phyloP scores from a whole-genome alignment of 2,329 filamentous ascomycete genomes.

The Diplodia seriata region DNA sequence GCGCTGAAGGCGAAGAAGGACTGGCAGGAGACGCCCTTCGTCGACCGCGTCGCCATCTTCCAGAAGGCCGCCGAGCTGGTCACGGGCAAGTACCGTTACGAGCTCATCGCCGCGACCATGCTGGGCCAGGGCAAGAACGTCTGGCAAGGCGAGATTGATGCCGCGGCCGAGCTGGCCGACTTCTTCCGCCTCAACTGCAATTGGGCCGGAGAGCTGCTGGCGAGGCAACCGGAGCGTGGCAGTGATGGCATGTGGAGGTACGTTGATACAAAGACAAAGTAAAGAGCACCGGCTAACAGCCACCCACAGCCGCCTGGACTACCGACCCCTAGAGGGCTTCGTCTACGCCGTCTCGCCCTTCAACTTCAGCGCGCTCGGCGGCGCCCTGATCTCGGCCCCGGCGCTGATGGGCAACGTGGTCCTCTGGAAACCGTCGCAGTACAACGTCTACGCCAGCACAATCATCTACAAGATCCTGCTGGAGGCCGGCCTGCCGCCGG shows the following conservation, averaged over 20 bases:
- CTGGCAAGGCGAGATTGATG: constrained; percentile 97
- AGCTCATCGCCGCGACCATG: constrained; percentile 95
- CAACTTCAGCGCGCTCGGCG: constrained; percentile 95
- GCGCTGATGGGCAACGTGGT: constrained; percentile 93
- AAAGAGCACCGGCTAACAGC: constrained; percentile 33
- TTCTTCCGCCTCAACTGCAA: constrained; percentile 94
- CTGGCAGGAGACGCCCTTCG: constrained; percentile 90
- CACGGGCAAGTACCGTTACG: constrained; percentile 90
- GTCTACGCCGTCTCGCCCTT: constrained; percentile 94
- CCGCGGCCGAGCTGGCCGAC: constrained; percentile 88
- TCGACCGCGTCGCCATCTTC: constrained; percentile 90
- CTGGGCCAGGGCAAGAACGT: constrained; percentile 97
- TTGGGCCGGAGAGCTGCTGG: constrained; percentile 90
- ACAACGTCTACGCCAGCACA: constrained; percentile 87
- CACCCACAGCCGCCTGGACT: constrained; percentile 70
- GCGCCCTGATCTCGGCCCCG: constrained; percentile 81
- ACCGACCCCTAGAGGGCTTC: constrained; percentile 94
- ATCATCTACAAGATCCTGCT: constrained; percentile 87
- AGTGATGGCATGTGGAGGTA: constrained; percentile 75
- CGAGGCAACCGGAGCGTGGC: constrained; percentile 84
- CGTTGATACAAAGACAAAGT: constrained; percentile 48
- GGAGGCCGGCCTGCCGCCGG: constrained; percentile 85
- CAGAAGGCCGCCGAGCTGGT: constrained; percentile 94
- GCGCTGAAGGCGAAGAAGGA: constrained; percentile 81
- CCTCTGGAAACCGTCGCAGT: constrained; percentile 92